Conservation (phyloP, 441 rosid genomes). For the Dalechampia spathulata region DNA sequence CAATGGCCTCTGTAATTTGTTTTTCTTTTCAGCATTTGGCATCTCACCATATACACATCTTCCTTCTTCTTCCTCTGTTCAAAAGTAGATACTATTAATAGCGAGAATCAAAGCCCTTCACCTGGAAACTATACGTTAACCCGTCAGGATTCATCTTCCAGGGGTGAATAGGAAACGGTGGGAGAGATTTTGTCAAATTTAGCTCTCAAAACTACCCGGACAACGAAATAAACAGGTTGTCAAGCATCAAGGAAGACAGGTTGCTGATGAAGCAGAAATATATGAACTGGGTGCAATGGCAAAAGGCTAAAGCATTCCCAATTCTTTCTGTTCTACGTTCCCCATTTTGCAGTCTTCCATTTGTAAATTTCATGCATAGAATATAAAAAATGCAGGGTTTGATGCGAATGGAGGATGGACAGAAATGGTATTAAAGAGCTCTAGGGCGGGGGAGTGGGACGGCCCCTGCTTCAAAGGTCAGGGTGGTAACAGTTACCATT, state of each 20-base stretch:
- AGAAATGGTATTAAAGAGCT: too few relatives aligned
- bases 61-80: constrained; percentile 98
- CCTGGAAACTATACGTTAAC: constrained; percentile 53
- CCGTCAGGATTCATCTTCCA: constrained; percentile 55
- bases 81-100: constrained; percentile 38
- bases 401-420: too few relatives aligned
- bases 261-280: too few relatives aligned
- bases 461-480: too few relatives aligned
- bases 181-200: constrained; percentile 7
- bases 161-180: constrained; percentile 26
- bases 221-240: neutral
- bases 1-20: constrained; percentile 12
- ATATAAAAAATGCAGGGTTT: too few relatives aligned
- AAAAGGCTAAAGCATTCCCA: too few relatives aligned
- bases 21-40: constrained; percentile 87
- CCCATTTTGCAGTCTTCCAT: too few relatives aligned
- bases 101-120: constrained; percentile 23
- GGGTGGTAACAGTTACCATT: too few relatives aligned
- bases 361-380: too few relatives aligned
- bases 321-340: too few relatives aligned
- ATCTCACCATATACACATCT: constrained; percentile 68
- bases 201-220: neutral
- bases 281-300: too few relatives aligned
- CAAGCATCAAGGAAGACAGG: constrained; percentile 1
- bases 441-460: too few relatives aligned